Conservation (phyloP, 2,329 filamentous ascomycete species). For the Lanzia echinophila region DNA sequence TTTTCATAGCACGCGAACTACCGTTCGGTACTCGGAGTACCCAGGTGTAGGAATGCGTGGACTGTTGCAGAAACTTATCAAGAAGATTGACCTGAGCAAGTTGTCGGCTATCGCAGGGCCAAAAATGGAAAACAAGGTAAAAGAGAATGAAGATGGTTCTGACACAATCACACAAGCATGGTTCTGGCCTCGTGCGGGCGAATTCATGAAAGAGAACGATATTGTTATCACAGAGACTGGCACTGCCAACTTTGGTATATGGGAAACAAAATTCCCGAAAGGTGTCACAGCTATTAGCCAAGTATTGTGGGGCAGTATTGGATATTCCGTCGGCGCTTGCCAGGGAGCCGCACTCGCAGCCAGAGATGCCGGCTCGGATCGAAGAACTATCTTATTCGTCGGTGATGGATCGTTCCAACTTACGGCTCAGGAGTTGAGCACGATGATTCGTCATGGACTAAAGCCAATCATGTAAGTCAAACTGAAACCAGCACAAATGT, state of each 20-base stretch:
- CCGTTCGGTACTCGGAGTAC: constrained; percentile 73
- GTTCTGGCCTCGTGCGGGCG: constrained; percentile 71
- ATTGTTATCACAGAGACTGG: constrained; percentile 70
- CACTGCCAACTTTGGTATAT: constrained; percentile 82
- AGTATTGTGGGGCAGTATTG: constrained; percentile 65
- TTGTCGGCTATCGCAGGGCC: constrained; percentile 51
- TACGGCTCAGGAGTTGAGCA: constrained; percentile 76
- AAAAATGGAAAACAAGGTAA: constrained; percentile 45
- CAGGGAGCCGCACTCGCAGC: constrained; percentile 69
- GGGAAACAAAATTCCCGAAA: constrained; percentile 72
- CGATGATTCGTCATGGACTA: constrained; percentile 70
- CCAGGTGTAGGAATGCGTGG: constrained; percentile 71
- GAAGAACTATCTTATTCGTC: constrained; percentile 76
- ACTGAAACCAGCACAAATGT: no score
- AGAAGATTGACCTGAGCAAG: constrained; percentile 49
- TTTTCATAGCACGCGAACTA: constrained; percentile 67
- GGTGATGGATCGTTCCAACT: constrained; percentile 84
- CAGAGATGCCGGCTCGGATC: constrained; percentile 52
- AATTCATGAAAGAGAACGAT: constrained; percentile 66
- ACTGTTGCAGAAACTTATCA: constrained; percentile 64
- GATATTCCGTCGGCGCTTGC: constrained; percentile 55
- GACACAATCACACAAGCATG: constrained; percentile 59
- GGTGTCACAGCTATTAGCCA: constrained; percentile 77
- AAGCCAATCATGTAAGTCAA: constrained; percentile 65
- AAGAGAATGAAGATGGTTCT: constrained; percentile 34